Conservation (phyloP, 1,284 basidiomycete species). For the Vanrija sp. region DNA sequence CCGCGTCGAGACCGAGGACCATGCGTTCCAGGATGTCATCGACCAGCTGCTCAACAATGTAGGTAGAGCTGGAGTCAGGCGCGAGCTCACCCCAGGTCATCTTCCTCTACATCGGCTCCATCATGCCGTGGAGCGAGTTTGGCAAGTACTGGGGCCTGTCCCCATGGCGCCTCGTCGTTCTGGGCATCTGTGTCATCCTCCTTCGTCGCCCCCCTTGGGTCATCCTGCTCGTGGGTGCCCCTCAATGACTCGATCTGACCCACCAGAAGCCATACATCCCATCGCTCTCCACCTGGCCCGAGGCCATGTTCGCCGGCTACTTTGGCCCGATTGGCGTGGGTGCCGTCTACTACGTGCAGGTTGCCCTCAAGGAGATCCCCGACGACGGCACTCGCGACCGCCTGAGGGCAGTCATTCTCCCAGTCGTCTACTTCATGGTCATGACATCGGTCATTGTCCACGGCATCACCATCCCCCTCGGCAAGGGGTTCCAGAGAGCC, state of each 20-base stretch:
- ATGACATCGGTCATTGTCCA: slow-evolving; percentile 53
- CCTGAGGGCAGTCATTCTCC: slow-evolving; percentile 48
- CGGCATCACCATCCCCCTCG: slow-evolving; percentile 47
- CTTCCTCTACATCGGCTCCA: slow-evolving; percentile 86
- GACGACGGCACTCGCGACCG: slow-evolving; percentile 46
- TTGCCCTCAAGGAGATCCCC: slow-evolving; percentile 51
- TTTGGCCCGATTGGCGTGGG: slow-evolving; percentile 49
- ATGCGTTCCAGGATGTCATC: slow-evolving; percentile 56
- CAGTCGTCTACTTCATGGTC: slow-evolving; percentile 55
- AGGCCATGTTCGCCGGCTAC: slow-evolving; percentile 46
- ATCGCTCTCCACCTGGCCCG: slow-evolving; percentile 39
- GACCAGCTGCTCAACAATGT: slow-evolving; percentile 53
- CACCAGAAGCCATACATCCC: slow-evolving; percentile 39
- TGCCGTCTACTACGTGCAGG: slow-evolving; percentile 53
- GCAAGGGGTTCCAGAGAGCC: slow-evolving; percentile 19
- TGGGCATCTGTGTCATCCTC: slow-evolving; percentile 71
- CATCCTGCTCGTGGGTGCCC: slow-evolving; percentile 56
- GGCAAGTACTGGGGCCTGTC: slow-evolving; percentile 54
- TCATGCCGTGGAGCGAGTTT: slow-evolving; percentile 67
- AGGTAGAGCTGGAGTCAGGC: neutral
- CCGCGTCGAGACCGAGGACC: slow-evolving; percentile 53
- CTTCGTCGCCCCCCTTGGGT: slow-evolving; percentile 76
- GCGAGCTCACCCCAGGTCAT: slow-evolving; percentile 27
- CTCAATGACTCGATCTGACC: neutral
- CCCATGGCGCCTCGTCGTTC: slow-evolving; percentile 75